These are phyloP conservation scores for Calonectria henricotiae DNA, from an alignment of 2,329 filamentous ascomycete genomes.

Conservation along the genomic window DNA sequence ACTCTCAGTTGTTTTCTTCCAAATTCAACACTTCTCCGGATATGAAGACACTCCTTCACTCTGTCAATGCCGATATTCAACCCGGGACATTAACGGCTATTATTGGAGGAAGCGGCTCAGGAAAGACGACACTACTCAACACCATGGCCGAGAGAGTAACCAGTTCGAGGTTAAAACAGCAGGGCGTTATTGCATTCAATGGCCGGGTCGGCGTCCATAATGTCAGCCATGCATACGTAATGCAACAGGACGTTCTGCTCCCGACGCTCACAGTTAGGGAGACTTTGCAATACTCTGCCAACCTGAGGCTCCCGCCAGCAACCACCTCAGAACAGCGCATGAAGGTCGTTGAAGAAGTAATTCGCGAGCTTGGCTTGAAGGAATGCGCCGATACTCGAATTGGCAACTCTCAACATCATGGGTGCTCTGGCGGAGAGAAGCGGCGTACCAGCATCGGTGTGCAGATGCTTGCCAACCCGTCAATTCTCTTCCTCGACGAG, in stretches of 20 bases:
- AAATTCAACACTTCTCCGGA: conserved; percentile 58
- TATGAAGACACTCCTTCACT: conserved; percentile 73
- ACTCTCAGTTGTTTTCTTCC: conserved; percentile 60
- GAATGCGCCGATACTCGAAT: conserved; percentile 84
- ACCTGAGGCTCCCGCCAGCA: conserved; percentile 78
- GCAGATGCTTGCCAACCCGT: conserved; percentile 85
- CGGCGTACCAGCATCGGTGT: conserved; percentile 84
- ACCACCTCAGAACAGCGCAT: conserved; percentile 73
- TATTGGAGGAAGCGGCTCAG: conserved; percentile 81
- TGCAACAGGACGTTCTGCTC: conserved; percentile 83
- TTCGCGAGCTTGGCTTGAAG: conserved; percentile 82
- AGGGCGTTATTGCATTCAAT: conserved; percentile 76
- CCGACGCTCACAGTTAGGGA: conserved; percentile 84
- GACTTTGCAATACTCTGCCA: conserved; percentile 81
- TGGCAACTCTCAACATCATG: conserved; percentile 80
- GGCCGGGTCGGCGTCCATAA: conserved; percentile 68
- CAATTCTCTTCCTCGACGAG: conserved; percentile 84
- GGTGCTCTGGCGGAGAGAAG: conserved; percentile 86
- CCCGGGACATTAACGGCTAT: conserved; percentile 82
- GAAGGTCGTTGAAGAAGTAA: conserved; percentile 82
- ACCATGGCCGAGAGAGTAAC: conserved; percentile 79
- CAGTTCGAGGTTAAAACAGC: conserved; percentile 67
- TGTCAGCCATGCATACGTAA: conserved; percentile 79
- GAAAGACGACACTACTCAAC: conserved; percentile 82
- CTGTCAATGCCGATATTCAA: conserved; percentile 76